Conservation (phyloP, 1,139 yeast species). For the Yamadazyma diospyri region DNA sequence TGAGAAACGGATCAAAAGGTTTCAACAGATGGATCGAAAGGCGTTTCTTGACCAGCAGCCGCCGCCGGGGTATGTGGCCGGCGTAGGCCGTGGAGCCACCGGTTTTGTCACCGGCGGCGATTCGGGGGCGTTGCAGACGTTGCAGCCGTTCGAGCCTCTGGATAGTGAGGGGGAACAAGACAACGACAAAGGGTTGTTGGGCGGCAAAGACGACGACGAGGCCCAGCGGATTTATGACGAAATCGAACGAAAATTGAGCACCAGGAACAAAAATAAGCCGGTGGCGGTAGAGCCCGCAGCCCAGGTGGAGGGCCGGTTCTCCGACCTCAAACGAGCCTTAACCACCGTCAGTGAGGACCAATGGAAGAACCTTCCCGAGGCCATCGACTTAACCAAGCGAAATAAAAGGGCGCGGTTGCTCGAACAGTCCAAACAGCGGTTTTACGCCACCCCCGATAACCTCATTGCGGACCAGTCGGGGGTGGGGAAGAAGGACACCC, state of each 20-base stretch:
- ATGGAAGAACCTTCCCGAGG: conserved; percentile 85
- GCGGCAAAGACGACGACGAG: conserved; percentile 57
- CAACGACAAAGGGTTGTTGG: conserved; percentile 29
- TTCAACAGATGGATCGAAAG: conserved; percentile 45
- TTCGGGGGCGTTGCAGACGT: conserved; percentile 45
- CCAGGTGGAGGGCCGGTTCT: conserved; percentile 26
- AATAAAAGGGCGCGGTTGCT: conserved; percentile 70
- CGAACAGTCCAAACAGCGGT: conserved; percentile 62
- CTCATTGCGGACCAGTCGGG: conserved; percentile 28
- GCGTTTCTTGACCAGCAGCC: conserved; percentile 83
- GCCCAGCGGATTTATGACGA: conserved; percentile 69
- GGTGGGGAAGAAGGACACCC: conserved; percentile 9
- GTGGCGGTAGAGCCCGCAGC: conserved; percentile 1
- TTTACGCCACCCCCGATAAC: conserved; percentile 82
- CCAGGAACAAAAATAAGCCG: conserved; percentile 24
- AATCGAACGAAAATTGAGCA: conserved; percentile 54
- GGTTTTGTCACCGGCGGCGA: conserved; percentile 89
- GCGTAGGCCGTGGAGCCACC: conserved; percentile 92
- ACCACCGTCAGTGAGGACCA: conserved; percentile 60
- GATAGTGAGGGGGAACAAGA: conserved; percentile 26
- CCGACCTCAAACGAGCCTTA: conserved; percentile 60
- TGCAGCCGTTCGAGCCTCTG: conserved; percentile 22
- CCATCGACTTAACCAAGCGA: conserved; percentile 78
- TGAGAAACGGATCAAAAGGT: too few species aligned
- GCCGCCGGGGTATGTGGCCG: conserved; percentile 89